Conservation (phyloP, 2,329 filamentous ascomycete species). For the Aspergillus costaricaensis region DNA sequence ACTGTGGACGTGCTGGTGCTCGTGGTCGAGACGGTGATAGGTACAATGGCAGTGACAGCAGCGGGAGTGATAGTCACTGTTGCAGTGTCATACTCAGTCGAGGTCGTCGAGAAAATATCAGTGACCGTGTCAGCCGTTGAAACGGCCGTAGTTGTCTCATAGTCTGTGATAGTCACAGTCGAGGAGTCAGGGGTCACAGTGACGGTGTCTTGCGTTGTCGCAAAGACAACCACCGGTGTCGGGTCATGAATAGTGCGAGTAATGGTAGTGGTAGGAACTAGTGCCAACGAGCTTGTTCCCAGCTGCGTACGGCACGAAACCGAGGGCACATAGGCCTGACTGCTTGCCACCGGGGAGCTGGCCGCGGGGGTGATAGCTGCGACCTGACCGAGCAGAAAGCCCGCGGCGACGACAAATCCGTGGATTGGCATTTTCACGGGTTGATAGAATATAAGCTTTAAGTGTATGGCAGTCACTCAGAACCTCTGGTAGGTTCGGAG, state of each 20-base stretch:
- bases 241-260: neutral
- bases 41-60: neutral
- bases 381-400: neutral
- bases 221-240: neutral
- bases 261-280: neutral
- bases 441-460: neutral
- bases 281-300: neutral
- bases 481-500: neutral
- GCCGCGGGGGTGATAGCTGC: neutral
- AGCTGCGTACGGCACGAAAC: neutral
- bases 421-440: neutral
- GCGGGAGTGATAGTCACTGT: neutral
- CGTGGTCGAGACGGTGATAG: neutral
- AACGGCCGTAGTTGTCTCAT: neutral
- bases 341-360: slow-evolving; percentile 1
- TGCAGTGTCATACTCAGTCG: neutral
- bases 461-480: neutral
- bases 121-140: neutral
- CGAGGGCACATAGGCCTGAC: neutral
- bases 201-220: neutral
- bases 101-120: neutral
- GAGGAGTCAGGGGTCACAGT: neutral
- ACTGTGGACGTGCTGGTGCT: neutral
- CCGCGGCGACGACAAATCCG: neutral
- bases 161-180: neutral